Evolutionary conservation across 2,329 filamentous ascomycete species (phyloP), one percentile per base, ranked within the genome.

Genomic region (Sporothrix luriei): DNA sequence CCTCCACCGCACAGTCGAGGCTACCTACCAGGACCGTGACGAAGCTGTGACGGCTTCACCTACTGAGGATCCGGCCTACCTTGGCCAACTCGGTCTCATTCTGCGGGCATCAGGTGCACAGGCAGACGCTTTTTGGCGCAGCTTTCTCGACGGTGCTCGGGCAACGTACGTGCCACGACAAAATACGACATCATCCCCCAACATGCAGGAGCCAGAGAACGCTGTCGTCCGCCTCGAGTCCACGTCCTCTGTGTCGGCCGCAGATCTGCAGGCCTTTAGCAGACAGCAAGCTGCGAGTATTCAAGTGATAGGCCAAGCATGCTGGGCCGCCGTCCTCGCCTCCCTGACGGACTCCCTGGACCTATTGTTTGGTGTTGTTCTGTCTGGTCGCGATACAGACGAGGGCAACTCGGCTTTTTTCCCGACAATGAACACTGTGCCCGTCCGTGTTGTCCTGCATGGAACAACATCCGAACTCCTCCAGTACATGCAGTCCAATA

Each of bases 381-480:
- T 97, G 14, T 93, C 93, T 0, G 94, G 94, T 19, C 86, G 94
- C n/a, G 92, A 95, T 69, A 88, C 87, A 11, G 89, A 91, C 59
- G 84, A 86, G 19, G 85, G 88, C 0, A 86, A 91, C 55, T 78
- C 86, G 33, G 79, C 94, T 14, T 83, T 94, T 76, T 97, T 97
- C 75, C 94, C 94, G 0, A 92, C 91, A 0, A 97, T 97, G 91
- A 97, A 97, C 76, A 97, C 94, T 0, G 88, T 97, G 0, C 87
- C 90, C 0, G 83, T 97, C 9, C 85, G 93, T 13, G 85, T 85
- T 1, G 83, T 94, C 2, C 77, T 97, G 2, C 91, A 95, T 74
- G 92, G 92, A 1, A 88, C 84, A 0, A 80, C 85, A 0, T 73
- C 78, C 0, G 84, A 88, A 0, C 89, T 96, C 79, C 79, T 97